A percentile compares a stretch with the other conserved stretches of the same genome.
Conservation (phyloP, 345 rosid species). For the Erysimum cheiranthoides region DNA sequence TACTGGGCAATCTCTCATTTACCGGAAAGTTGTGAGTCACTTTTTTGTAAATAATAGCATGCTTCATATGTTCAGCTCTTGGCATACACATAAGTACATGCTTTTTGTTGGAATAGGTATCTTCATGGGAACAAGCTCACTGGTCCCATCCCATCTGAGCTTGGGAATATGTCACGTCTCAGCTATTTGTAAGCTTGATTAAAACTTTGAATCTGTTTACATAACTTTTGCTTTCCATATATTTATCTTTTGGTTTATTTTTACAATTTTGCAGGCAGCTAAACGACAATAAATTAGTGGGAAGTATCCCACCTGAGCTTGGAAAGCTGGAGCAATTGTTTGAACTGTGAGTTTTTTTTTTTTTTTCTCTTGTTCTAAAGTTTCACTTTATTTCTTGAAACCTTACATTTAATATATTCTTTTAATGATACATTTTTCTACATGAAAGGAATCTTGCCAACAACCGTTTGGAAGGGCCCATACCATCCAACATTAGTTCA, state of each 20-base stretch:
- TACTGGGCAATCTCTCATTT: constrained; percentile 89
- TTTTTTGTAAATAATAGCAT: neutral
- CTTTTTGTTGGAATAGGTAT: constrained; percentile 56
- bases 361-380: neutral
- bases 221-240: neutral
- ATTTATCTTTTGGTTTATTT: constrained; percentile 4
- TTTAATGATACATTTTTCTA: neutral
- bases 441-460: constrained; percentile 83
- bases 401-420: neutral
- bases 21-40: constrained; percentile 87
- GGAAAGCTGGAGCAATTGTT: constrained; percentile 90
- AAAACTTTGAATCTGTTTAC: neutral
- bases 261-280: constrained; percentile 61
- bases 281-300: constrained; percentile 72
- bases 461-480: constrained; percentile 81
- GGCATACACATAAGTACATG: neutral
- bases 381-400: neutral
- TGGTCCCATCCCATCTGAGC: constrained; percentile 93
- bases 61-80: neutral
- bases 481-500: constrained; percentile 78
- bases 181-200: constrained; percentile 77
- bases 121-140: constrained; percentile 93
- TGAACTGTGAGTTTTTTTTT: constrained; percentile 67
- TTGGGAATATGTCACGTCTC: constrained; percentile 94
- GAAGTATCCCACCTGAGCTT: constrained; percentile 88